phyloP scores from a whole-genome alignment of 306 rosid genomes.

The Alnus glutinosa region DNA sequence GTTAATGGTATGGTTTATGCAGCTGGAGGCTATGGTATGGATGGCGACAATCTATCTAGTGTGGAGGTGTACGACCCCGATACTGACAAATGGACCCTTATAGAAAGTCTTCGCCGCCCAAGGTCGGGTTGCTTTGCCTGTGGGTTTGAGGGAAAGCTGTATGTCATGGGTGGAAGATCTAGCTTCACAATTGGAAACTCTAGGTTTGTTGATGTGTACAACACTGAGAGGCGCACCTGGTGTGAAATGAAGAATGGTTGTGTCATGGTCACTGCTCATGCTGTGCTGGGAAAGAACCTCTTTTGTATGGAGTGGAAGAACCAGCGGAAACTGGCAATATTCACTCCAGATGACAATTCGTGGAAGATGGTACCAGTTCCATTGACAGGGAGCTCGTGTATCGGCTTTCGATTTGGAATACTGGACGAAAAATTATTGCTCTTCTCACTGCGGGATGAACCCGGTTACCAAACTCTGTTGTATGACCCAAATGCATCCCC shows the following conservation, averaged over 20 bases:
- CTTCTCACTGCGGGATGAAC: slow-evolving; percentile 59
- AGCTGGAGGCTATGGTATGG: slow-evolving; percentile 77
- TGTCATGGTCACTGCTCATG: slow-evolving; percentile 95
- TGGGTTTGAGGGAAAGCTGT: slow-evolving; percentile 86
- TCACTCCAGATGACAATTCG: slow-evolving; percentile 65
- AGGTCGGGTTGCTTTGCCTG: slow-evolving; percentile 94
- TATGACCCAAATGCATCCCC: slow-evolving; percentile 86
- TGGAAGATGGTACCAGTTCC: slow-evolving; percentile 86
- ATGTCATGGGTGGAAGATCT: slow-evolving; percentile 98
- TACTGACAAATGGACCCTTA: slow-evolving; percentile 62
- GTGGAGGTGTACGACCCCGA: slow-evolving; percentile 83
- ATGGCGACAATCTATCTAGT: slow-evolving; percentile 70
- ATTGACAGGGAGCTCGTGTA: slow-evolving; percentile 73
- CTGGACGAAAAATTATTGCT: slow-evolving; percentile 68
- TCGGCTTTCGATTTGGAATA: slow-evolving; percentile 77
- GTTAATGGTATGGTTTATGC: slow-evolving; percentile 79
- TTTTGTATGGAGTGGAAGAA: slow-evolving; percentile 99
- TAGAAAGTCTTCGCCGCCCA: slow-evolving; percentile 88
- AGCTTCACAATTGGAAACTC: slow-evolving; percentile 91
- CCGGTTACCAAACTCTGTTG: slow-evolving; percentile 61
- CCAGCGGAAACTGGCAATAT: slow-evolving; percentile 80
- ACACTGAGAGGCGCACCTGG: slow-evolving; percentile 69
- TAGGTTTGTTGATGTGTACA: slow-evolving; percentile 78
- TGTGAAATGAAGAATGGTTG: slow-evolving; percentile 94
- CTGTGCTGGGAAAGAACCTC: slow-evolving; percentile 71